Conservation (phyloP, 768 basidiomycete species). For the Phylloporus rhodoxanthus region DNA sequence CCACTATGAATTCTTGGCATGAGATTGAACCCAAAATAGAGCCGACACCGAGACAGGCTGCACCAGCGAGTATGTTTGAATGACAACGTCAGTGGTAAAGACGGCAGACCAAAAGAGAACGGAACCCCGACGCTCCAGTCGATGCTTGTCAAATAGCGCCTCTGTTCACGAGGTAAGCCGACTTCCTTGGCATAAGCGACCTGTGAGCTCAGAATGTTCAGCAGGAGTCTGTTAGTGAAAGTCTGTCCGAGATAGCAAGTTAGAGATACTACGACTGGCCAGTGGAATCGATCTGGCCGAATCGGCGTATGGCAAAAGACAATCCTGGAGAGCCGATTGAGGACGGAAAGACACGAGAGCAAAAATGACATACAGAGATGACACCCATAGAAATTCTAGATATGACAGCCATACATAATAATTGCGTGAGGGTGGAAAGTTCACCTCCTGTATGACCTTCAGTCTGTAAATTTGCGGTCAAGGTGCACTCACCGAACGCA, state of each 20-base stretch:
- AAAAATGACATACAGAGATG: conserved; percentile 47
- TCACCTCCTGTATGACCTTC: conserved; percentile 17
- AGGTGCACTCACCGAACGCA: conserved; percentile 53
- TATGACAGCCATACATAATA: no score
- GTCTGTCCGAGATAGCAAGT: not conserved
- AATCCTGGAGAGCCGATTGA: conserved; percentile 42
- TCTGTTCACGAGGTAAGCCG: conserved; percentile 24
- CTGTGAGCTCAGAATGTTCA: conserved; percentile 44
- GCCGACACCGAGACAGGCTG: conserved; percentile 74
- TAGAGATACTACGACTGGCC: conserved; percentile 41
- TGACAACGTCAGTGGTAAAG: conserved; percentile 62
- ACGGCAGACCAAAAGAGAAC: conserved; percentile 72
- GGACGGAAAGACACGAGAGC: conserved; percentile 1
- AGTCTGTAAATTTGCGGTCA: not conserved
- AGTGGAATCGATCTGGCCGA: conserved; percentile 46
- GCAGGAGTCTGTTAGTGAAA: not conserved
- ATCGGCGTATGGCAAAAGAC: conserved; percentile 59
- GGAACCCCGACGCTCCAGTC: conserved; percentile 68
- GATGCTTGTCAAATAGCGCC: conserved; percentile 67
- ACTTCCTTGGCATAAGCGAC: not conserved
- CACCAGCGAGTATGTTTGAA: conserved; percentile 53
- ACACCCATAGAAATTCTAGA: no score
- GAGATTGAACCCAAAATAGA: conserved; percentile 53
- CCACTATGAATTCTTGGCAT: conserved; percentile 18
- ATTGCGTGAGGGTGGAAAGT: not conserved